Evolutionary conservation across 306 rosid species (phyloP), one percentile per base, ranked within the genome.

Genomic region (Rosa rugosa): DNA sequence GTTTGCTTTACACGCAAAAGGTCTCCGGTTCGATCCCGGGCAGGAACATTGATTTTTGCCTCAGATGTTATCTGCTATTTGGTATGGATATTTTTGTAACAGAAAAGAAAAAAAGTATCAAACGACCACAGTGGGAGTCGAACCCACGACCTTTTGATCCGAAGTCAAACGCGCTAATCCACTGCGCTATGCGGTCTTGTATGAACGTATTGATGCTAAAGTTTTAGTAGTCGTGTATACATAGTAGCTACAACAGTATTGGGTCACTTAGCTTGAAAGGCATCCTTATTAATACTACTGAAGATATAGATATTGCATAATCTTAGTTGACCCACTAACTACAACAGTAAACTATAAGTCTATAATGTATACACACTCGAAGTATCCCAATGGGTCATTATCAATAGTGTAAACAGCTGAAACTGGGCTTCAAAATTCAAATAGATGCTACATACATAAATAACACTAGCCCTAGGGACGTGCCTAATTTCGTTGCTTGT

Each of bases 21-120:
- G 97, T 88, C 97, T 76, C 92, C 91, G 89, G 90, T 90, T 89
- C 92, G 91, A 89, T 89, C 94, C 90, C 89, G 97, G 96, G 96
- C 91, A 86, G 92, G 87, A 90, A 88, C 87, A 89, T 23, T 0
- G 0, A 0, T 0, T 22, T 4, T 14, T 1, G 1, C 0, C 45
- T 42, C 31, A 27, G 31, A 42, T 0, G 7, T 42, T 42, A 5
- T 6, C 44, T 40, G 6, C 11, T 0, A 0, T 60, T 5, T 31
- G 4, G 44, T 40, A 4, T 40, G 36, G 36, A 40, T 1, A 4
- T 11, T 64, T 31, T 5, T 9, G 14, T 0, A 11, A 4, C 6
- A 2, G 41, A 5, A 4, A 0, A 5, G 2, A 62, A 4, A 7
- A 0, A 3, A 1, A 0, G 0, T 2, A 31, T 31, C 1, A 2